These are phyloP conservation scores for Trichosporon ovoides DNA, from an alignment of 1,284 basidiomycete genomes.

Conservation along the genomic window DNA sequence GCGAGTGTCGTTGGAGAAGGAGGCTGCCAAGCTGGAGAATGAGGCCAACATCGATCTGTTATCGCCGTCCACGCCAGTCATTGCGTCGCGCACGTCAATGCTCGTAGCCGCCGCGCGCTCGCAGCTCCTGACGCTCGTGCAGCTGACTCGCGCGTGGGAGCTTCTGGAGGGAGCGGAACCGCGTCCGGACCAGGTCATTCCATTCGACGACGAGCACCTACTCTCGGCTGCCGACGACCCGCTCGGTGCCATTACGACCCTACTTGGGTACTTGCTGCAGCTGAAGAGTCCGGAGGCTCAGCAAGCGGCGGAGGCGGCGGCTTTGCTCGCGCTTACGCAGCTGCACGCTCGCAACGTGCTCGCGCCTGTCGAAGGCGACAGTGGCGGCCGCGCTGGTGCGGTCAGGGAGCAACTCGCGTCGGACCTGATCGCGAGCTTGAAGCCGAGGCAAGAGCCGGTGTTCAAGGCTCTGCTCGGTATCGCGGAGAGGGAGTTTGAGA, in stretches of 20 bases:
- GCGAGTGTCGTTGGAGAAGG: slow-evolving; percentile 56
- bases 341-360: slow-evolving; percentile 54
- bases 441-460: slow-evolving; percentile 51
- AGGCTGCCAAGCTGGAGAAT: slow-evolving; percentile 54
- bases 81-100: slow-evolving; percentile 63
- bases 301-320: slow-evolving; percentile 45
- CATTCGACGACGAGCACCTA: slow-evolving; percentile 18
- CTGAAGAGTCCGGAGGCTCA: slow-evolving; percentile 36
- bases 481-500: slow-evolving; percentile 49
- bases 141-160: slow-evolving; percentile 63
- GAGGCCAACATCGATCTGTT: slow-evolving; percentile 54
- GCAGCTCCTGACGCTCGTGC: slow-evolving; percentile 63
- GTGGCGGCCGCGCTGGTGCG: background rate
- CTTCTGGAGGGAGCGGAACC: slow-evolving; percentile 67
- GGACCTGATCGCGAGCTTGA: slow-evolving; percentile 65
- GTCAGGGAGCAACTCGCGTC: slow-evolving; percentile 61
- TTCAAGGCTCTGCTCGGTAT: slow-evolving; percentile 56
- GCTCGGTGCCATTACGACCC: slow-evolving; percentile 55
- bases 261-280: slow-evolving; percentile 54
- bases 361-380: background rate
- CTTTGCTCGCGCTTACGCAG: slow-evolving; percentile 28
- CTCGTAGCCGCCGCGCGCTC: slow-evolving; percentile 65
- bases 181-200: slow-evolving; percentile 13
- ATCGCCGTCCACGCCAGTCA: slow-evolving; percentile 61
- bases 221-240: slow-evolving; percentile 27